Conservation (phyloP, 2,329 filamentous ascomycete genomes). For the Scopulariopsis brevicaulis region DNA sequence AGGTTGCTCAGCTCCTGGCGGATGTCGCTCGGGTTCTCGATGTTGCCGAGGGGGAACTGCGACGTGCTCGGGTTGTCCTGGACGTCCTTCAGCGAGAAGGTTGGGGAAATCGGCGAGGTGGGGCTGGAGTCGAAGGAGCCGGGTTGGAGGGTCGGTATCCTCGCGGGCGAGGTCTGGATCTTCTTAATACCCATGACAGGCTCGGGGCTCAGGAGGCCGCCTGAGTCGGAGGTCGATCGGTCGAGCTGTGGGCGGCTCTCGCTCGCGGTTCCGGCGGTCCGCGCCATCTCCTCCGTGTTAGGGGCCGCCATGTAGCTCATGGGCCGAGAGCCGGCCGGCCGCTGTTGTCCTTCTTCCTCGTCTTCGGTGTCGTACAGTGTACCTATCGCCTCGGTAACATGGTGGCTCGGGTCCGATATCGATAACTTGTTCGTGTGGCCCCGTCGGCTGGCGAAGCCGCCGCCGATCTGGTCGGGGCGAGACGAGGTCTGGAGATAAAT, state of each 20-base stretch:
- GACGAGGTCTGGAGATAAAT: slow-evolving; percentile 38
- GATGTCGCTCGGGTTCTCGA: slow-evolving; percentile 79
- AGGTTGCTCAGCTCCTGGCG: slow-evolving; percentile 88
- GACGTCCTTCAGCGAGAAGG: slow-evolving; percentile 39
- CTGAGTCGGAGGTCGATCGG: slow-evolving; percentile 33
- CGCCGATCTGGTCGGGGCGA: slow-evolving; percentile 42
- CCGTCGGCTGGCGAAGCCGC: slow-evolving; percentile 45
- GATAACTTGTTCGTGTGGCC: slow-evolving; percentile 46
- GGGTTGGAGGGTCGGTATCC: slow-evolving; percentile 26
- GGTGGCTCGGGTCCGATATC: slow-evolving; percentile 81
- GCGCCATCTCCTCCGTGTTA: slow-evolving; percentile 12
- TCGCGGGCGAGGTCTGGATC: slow-evolving; percentile 27
- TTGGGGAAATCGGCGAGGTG: slow-evolving; percentile 35
- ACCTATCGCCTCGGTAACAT: slow-evolving; percentile 89
- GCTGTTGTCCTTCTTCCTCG: slow-evolving; percentile 45
- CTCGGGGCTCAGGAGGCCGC: slow-evolving; percentile 15
- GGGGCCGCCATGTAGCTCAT: slow-evolving; percentile 54
- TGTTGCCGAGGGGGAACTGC: slow-evolving; percentile 77
- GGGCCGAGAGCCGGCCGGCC: slow-evolving; percentile 36
- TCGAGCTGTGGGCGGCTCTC: slow-evolving; percentile 28
- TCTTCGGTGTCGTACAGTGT: slow-evolving; percentile 77
- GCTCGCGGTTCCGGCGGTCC: slow-evolving; percentile 12
- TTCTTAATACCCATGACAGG: slow-evolving; percentile 24
- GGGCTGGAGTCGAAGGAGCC: slow-evolving; percentile 19
- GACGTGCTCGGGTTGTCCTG: slow-evolving; percentile 48